Conservation (phyloP, 495 filamentous ascomycete species). For the Lophium mytilinum region DNA sequence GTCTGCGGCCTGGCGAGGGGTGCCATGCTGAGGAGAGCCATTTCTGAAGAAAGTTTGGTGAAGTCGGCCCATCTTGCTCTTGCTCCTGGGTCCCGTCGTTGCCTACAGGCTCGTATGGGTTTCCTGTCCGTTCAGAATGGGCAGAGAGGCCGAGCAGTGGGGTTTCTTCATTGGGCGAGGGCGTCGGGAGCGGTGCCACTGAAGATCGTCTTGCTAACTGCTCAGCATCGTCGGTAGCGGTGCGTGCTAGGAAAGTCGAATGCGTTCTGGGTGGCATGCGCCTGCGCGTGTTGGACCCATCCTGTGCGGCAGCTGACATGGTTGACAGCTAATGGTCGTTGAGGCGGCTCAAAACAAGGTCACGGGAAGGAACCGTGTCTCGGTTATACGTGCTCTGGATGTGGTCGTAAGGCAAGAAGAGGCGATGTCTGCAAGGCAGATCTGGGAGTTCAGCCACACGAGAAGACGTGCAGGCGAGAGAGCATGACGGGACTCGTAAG, state of each 20-base stretch:
- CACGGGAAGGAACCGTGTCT: conserved; percentile 4
- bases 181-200: conserved; percentile 7
- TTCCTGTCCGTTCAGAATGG: background rate
- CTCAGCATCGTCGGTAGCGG: conserved; percentile 48
- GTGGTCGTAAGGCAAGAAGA: conserved; percentile 3
- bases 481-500: background rate
- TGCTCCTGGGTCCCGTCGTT: background rate
- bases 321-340: background rate
- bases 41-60: background rate
- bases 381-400: too few relatives aligned
- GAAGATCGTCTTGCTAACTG: conserved; percentile 39
- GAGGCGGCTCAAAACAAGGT: background rate
- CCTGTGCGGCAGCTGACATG: conserved; percentile 9
- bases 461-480: too few relatives aligned
- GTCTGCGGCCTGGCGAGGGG: background rate
- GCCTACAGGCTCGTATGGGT: background rate
- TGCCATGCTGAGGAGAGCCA: background rate
- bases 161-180: conserved; percentile 17
- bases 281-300: conserved; percentile 4
- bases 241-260: conserved; percentile 48
- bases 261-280: conserved; percentile 34
- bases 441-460: too few relatives aligned
- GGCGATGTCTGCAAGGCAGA: background rate
- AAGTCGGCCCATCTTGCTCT: background rate
- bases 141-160: conserved; percentile 5